Conservation (phyloP, 1,139 yeast species). For the Debaryomyces robertsiae region DNA sequence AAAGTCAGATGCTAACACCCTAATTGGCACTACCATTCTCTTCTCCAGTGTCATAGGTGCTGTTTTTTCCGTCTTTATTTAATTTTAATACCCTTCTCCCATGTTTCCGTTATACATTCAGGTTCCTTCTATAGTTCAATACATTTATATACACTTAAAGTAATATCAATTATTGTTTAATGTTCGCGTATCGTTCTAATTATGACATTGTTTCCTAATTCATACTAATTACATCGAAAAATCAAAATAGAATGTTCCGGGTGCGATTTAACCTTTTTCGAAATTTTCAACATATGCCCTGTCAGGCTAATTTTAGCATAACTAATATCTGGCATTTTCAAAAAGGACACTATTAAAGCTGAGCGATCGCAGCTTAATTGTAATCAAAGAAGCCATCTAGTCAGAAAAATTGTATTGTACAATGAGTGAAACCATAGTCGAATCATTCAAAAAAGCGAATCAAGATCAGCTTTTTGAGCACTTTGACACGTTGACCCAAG, state of each 20-base stretch:
- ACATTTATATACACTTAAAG: neutral
- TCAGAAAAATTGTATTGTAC: neutral
- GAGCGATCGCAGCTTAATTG: no score
- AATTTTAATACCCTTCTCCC: neutral
- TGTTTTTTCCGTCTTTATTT: constrained; percentile 11
- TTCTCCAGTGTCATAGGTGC: constrained; percentile 10
- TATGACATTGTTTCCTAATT: constrained; percentile 6
- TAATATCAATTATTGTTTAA: neutral
- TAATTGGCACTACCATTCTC: constrained; percentile 7
- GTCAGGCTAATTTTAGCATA: neutral
- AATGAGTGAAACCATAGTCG: constrained; percentile 24
- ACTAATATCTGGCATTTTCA: no score
- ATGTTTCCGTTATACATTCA: neutral
- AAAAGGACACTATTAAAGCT: no score
- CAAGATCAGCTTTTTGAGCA: constrained; percentile 46
- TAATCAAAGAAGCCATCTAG: neutral
- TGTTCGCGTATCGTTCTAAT: no score
- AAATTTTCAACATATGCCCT: neutral
- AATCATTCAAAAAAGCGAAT: constrained; percentile 54
- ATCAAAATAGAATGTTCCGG: constrained; percentile 1
- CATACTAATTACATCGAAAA: neutral
- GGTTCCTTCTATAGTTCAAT: constrained; percentile 1
- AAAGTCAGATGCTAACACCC: constrained; percentile 11
- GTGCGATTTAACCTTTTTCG: constrained; percentile 5
- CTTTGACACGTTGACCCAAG: constrained; percentile 36